These are phyloP conservation scores for Adiantum capillusveneris DNA, from an alignment of 75 land plant genomes.

Conservation along the genomic window DNA sequence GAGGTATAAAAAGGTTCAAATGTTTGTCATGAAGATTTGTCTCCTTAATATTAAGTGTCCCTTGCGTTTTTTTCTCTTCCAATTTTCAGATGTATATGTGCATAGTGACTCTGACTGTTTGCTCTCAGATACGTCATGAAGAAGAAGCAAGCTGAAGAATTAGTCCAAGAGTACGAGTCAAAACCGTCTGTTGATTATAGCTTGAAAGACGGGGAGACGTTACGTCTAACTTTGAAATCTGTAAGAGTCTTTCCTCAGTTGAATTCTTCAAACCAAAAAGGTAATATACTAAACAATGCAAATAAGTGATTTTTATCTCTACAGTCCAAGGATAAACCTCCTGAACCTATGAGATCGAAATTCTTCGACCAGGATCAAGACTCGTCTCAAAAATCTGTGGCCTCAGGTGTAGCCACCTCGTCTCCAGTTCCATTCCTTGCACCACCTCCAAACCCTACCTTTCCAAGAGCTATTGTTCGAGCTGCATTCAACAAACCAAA, in stretches of 20 bases:
- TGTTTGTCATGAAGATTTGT: too few relatives aligned
- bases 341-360: not conserved
- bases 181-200: conserved; percentile 81
- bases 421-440: conserved; percentile 23
- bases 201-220: conserved; percentile 89
- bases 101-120: too few relatives aligned
- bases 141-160: conserved; percentile 90
- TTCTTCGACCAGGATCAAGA: conserved; percentile 3
- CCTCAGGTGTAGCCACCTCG: not conserved
- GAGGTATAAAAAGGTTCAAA: too few relatives aligned
- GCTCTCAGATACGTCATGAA: conserved; percentile 73
- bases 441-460: conserved; percentile 58
- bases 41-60: too few relatives aligned
- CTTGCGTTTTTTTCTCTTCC: too few relatives aligned
- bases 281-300: too few relatives aligned
- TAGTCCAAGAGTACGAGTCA: conserved; percentile 76
- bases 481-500: conserved; percentile 20
- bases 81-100: too few relatives aligned
- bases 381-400: not conserved
- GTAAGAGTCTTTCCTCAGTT: conserved; percentile 30
- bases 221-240: conserved; percentile 63
- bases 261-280: not conserved
- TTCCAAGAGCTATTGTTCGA: conserved; percentile 20
- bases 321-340: not conserved
- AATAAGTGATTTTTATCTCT: too few relatives aligned